Conservation (phyloP, 148 eudicot genomes). For the Polygonum maritimum region DNA sequence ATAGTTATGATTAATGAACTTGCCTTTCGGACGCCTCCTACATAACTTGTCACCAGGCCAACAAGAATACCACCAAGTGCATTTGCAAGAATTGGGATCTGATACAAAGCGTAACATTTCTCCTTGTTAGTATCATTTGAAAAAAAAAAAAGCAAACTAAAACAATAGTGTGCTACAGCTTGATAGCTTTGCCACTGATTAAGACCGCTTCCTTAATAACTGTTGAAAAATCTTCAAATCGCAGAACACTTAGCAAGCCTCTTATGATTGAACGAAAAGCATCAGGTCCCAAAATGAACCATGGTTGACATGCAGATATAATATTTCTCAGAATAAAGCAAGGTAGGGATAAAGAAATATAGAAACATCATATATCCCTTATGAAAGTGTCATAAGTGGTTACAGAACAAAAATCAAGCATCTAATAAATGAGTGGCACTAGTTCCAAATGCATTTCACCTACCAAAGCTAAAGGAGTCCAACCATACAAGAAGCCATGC, state of each 20-base stretch:
- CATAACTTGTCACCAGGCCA: conserved; percentile 84
- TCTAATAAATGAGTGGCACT: not conserved
- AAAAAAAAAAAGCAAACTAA: not conserved
- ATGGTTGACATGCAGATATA: not conserved
- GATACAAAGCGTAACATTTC: conserved; percentile 14
- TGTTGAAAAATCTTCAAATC: not conserved
- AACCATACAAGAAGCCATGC: conserved; percentile 69
- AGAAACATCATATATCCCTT: not conserved
- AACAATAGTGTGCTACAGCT: not conserved
- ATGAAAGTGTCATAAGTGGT: not conserved
- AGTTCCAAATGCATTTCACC: not conserved
- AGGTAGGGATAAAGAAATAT: not conserved
- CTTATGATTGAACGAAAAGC: not conserved
- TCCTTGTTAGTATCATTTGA: not conserved
- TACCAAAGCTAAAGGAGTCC: conserved; percentile 84
- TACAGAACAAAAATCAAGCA: not conserved
- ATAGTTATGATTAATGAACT: conserved; percentile 23
- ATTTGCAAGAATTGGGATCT: conserved; percentile 78
- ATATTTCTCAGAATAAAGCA: not conserved
- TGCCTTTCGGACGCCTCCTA: conserved; percentile 94
- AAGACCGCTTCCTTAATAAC: not conserved
- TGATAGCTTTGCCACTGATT: not conserved
- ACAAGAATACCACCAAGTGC: conserved; percentile 97
- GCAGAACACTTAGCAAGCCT: not conserved
- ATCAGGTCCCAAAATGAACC: not conserved